These are phyloP conservation scores for Kwoniella shandongensis DNA, from an alignment of 768 basidiomycete genomes.

Conservation along the genomic window DNA sequence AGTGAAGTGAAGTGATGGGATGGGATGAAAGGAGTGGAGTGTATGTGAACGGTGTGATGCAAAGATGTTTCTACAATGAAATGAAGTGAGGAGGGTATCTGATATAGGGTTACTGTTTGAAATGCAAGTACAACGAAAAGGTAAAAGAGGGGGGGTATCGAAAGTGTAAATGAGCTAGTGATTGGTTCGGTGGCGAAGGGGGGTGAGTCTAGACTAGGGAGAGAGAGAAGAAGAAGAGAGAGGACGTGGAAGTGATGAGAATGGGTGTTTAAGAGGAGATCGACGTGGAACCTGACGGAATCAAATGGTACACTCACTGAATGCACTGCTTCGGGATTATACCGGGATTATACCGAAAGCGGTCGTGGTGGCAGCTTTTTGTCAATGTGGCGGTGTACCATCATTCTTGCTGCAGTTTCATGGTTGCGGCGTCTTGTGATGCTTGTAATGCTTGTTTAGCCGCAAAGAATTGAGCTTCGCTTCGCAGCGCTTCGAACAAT, in stretches of 20 bases:
- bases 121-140: constrained; percentile 18
- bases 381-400: too few species aligned
- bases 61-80: constrained; percentile 5
- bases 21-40: not conserved
- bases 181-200: constrained; percentile 1
- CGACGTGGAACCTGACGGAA: constrained; percentile 13
- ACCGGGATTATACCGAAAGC: too few species aligned
- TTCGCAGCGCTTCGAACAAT: too few species aligned
- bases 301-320: too few species aligned
- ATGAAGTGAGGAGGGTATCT: not conserved
- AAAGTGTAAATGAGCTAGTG: not conserved
- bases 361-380: too few species aligned
- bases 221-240: constrained; percentile 4
- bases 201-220: not conserved
- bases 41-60: not conserved
- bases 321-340: too few species aligned
- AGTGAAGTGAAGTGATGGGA: constrained; percentile 3
- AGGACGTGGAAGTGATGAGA: constrained; percentile 24
- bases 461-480: too few species aligned
- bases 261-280: not conserved
- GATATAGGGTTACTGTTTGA: not conserved
- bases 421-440: too few species aligned
- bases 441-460: too few species aligned
- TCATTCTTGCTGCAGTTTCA: too few species aligned
- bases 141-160: not conserved